Evolutionary conservation across 352 stramenopile genomes (phyloP).

Genomic region (Phytophthora cactorum): DNA sequence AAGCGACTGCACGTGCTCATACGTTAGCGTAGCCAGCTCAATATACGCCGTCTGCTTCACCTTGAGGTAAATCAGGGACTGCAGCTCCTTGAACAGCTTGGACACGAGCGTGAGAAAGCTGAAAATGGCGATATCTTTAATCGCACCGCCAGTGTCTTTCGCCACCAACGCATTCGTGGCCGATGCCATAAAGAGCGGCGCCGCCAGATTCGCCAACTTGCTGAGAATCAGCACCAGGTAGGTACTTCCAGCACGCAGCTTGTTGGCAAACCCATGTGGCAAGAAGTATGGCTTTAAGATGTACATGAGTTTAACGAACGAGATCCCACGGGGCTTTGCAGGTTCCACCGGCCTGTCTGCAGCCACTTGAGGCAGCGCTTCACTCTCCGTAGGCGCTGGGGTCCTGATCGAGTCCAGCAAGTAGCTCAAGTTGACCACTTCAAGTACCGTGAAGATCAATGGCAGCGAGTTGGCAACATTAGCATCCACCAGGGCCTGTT

Average conservation of each 20-base stretch:
- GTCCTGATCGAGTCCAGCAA: conserved; percentile 61
- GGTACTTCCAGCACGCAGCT: conserved; percentile 87
- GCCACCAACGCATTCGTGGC: conserved; percentile 92
- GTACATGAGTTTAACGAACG: conserved; percentile 84
- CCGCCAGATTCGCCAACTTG: conserved; percentile 93
- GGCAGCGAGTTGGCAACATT: conserved; percentile 87
- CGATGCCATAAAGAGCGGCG: conserved; percentile 93
- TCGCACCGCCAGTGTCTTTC: conserved; percentile 51
- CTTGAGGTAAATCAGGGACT: conserved; percentile 94
- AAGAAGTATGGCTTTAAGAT: conserved; percentile 91
- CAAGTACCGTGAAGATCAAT: conserved; percentile 85
- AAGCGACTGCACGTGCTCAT: conserved; percentile 96
- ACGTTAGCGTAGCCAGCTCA: conserved; percentile 95
- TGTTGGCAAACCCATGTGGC: conserved; percentile 75
- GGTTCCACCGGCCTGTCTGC: conserved; percentile 35
- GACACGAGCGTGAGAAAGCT: conserved; percentile 83
- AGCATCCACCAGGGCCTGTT: conserved; percentile 58
- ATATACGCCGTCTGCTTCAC: conserved; percentile 99
- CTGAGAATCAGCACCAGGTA: conserved; percentile 93
- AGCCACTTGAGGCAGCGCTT: conserved; percentile 35
- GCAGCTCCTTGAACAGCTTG: conserved; percentile 95
- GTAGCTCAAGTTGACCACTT: conserved; percentile 81
- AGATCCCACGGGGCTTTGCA: conserved; percentile 65
- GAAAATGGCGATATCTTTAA: conserved; percentile 81
- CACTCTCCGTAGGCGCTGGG: conserved; percentile 25